phyloP scores from a whole-genome alignment of 306 rosid species.

The Citrullus amarus region DNA sequence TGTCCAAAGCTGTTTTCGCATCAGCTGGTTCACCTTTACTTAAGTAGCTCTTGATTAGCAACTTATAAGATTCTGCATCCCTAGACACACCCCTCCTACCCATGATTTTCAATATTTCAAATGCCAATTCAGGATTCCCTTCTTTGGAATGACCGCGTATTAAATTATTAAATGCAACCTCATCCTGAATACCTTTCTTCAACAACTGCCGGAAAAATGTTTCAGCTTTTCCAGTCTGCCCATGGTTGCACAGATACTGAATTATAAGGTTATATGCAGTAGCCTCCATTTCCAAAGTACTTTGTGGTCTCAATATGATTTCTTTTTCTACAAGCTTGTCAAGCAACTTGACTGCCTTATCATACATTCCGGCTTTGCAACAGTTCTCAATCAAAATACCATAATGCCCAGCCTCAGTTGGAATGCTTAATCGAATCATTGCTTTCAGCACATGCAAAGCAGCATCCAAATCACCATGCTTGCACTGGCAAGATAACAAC shows the following conservation, averaged over 20 bases:
- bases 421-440: slow-evolving; percentile 71
- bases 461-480: slow-evolving; percentile 66
- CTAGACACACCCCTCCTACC: slow-evolving; percentile 59
- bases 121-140: slow-evolving; percentile 76
- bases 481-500: slow-evolving; percentile 47
- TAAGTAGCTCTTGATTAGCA: slow-evolving; percentile 72
- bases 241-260: slow-evolving; percentile 54
- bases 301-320: slow-evolving; percentile 53
- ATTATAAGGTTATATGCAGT: slow-evolving; percentile 69
- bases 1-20: slow-evolving; percentile 69
- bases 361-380: slow-evolving; percentile 57
- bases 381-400: slow-evolving; percentile 69
- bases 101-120: slow-evolving; percentile 81
- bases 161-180: slow-evolving; percentile 66
- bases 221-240: slow-evolving; percentile 67
- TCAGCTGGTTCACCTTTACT: slow-evolving; percentile 86
- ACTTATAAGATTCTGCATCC: slow-evolving; percentile 50
- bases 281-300: slow-evolving; percentile 54
- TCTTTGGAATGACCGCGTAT: slow-evolving; percentile 74
- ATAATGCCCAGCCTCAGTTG: slow-evolving; percentile 83
- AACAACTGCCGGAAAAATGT: slow-evolving; percentile 62
- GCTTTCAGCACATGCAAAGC: slow-evolving; percentile 64
- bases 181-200: slow-evolving; percentile 72
- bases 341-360: slow-evolving; percentile 52
- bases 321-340: slow-evolving; percentile 80